A percentile compares a stretch with the other conserved stretches of the same genome.
Conservation (phyloP, 2,329 filamentous ascomycete species). For the Xylariaceae sp. region DNA sequence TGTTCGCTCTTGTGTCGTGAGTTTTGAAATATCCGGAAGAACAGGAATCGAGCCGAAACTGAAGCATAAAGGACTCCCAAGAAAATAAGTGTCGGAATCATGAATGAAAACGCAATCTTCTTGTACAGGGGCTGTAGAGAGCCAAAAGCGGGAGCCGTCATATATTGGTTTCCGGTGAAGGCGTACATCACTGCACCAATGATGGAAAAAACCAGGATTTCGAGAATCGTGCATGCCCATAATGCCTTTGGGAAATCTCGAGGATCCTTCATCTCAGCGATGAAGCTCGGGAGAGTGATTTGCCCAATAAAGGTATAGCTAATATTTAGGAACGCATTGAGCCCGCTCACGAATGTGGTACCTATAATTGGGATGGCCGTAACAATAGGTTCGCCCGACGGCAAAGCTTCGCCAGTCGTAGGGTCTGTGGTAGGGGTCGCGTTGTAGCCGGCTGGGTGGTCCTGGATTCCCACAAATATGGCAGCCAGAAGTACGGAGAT, state of each 20-base stretch:
- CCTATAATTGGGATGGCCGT: conserved; percentile 62
- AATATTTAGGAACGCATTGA: conserved; percentile 92
- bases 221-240: conserved; percentile 84
- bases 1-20: conserved; percentile 77
- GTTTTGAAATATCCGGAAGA: conserved; percentile 81
- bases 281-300: conserved; percentile 90
- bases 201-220: conserved; percentile 79
- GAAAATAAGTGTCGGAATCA: conserved; percentile 93
- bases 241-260: conserved; percentile 90
- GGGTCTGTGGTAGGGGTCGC: conserved; percentile 28
- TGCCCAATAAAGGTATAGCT: conserved; percentile 95
- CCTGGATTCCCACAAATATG: conserved; percentile 74
- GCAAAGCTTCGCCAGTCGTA: conserved; percentile 18
- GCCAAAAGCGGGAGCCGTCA: conserved; percentile 82
- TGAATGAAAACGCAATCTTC: conserved; percentile 89
- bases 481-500: conserved; percentile 80
- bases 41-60: conserved; percentile 84
- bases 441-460: conserved; percentile 65
- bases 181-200: conserved; percentile 78
- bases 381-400: conserved; percentile 61
- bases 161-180: conserved; percentile 88
- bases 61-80: conserved; percentile 87
- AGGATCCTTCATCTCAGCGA: conserved; percentile 81
- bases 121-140: conserved; percentile 75
- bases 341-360: conserved; percentile 75